Conservation (phyloP, 129 eudicot genomes). For the Tanacetum coccineum region DNA sequence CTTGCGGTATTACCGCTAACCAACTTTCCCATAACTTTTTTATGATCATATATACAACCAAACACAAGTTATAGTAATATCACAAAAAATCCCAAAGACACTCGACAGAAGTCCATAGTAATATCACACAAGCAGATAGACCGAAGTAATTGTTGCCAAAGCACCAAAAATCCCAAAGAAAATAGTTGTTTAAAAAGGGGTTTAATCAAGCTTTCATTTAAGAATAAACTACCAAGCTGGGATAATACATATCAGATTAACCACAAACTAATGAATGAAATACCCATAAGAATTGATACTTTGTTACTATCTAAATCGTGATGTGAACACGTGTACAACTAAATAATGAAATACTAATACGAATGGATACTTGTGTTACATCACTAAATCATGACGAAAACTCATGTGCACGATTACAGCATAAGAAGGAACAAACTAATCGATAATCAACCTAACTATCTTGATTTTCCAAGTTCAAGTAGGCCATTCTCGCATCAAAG, state of each 20-base stretch:
- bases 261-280: constrained; percentile 22
- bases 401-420: not conserved
- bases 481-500: not conserved
- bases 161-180: too few species aligned
- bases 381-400: not conserved
- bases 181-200: too few species aligned
- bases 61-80: too few species aligned
- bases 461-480: constrained; percentile 16
- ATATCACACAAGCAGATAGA: too few species aligned
- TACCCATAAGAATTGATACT: constrained; percentile 1
- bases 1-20: too few species aligned
- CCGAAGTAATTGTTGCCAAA: too few species aligned
- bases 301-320: not conserved
- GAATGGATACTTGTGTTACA: not conserved
- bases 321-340: not conserved
- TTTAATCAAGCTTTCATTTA: too few species aligned
- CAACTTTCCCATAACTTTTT: too few species aligned
- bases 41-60: too few species aligned
- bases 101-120: too few species aligned
- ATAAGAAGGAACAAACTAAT: not conserved
- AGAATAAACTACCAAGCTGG: too few species aligned
- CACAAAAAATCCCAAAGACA: too few species aligned
- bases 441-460: constrained; percentile 13
- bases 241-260: constrained; percentile 10
- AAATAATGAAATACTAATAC: not conserved